These are phyloP conservation scores for Mycena leptocephala DNA, from an alignment of 768 basidiomycete species.

Conservation along the genomic window DNA sequence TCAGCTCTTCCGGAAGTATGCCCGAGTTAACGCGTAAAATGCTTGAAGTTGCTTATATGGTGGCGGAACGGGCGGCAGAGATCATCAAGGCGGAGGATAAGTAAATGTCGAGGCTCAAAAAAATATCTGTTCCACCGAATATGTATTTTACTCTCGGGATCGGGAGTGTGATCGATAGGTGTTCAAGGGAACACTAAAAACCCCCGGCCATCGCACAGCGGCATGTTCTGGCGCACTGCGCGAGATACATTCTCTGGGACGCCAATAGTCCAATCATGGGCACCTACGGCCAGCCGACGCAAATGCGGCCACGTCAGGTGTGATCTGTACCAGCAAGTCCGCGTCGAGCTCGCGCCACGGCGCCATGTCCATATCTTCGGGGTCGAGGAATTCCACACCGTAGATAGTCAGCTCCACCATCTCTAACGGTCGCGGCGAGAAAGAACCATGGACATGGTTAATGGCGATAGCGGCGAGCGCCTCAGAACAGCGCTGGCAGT, in stretches of 20 bases:
- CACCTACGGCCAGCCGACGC: background rate
- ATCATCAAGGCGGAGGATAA: conserved; percentile 9
- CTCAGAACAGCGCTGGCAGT: background rate
- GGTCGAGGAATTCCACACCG: no score
- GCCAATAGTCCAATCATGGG: no score
- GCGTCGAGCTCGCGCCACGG: background rate
- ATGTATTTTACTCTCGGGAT: no score
- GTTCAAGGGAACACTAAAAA: background rate
- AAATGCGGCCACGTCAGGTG: background rate
- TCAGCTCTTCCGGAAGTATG: no score
- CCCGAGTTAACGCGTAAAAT: no score
- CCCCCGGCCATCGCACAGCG: background rate
- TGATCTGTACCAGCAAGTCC: background rate
- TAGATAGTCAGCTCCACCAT: background rate
- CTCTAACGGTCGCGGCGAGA: background rate
- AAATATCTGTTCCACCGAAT: no score
- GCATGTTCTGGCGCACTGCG: background rate
- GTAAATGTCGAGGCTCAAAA: background rate
- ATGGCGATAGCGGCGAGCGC: no score
- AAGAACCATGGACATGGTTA: background rate
- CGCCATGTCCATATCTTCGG: background rate
- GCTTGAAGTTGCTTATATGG: conserved; percentile 29
- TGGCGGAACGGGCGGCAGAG: conserved; percentile 29
- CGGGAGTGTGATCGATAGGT: no score
- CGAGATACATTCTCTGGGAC: background rate